Evolutionary conservation across 495 filamentous ascomycete genomes (phyloP), one percentile per base, ranked within the genome.

Genomic region (Trichoderma orchidacearum): DNA sequence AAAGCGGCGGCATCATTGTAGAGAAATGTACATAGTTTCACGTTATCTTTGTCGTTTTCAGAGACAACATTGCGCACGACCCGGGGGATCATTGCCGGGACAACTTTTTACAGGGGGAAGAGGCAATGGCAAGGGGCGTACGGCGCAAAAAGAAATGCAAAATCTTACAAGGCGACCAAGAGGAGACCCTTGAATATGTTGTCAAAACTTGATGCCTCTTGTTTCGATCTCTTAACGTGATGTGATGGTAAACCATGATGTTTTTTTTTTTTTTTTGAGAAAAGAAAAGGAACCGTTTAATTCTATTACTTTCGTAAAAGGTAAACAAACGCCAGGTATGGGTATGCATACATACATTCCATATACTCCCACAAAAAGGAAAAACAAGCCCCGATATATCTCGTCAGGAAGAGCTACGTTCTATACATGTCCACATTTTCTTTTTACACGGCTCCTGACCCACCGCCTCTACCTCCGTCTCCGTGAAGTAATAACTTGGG

Each of bases 401-500:
- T 12, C 3, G 13, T 4, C 5, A 25, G 2, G 4, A 48, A 27
- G 41, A 15, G 9, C 0, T 38, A 3, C 36, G n/a, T n/a, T 45
- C 36, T 45, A 45, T 45, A 17, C 17, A 8, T 18, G 11, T 45
- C 17, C 36, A 8, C 17, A n/a, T 45, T 45, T 45, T 18, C 17
- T 11, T 8, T 27, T 9, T 48, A 48, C 21, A 48, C 41, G 27
- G 41, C 41, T 9, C 63, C 59, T 38, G 60, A 36, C 30, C 62
- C 58, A 11, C 68, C 61, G 15, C 62, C 58, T 31, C 64, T 48
- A n/a, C 68, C 66, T 21, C 62, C 63, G 21, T 70, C 72, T 12
- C 70, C 72, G 73, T 97, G 92, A 34, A 98, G 78, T 56, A 98
- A 69, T 55, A 98, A 74, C 61, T 81, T 89, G 9, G 93, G 93